Conservation (phyloP, 2,329 filamentous ascomycete species). For the Pseudodiploospora longispora region DNA sequence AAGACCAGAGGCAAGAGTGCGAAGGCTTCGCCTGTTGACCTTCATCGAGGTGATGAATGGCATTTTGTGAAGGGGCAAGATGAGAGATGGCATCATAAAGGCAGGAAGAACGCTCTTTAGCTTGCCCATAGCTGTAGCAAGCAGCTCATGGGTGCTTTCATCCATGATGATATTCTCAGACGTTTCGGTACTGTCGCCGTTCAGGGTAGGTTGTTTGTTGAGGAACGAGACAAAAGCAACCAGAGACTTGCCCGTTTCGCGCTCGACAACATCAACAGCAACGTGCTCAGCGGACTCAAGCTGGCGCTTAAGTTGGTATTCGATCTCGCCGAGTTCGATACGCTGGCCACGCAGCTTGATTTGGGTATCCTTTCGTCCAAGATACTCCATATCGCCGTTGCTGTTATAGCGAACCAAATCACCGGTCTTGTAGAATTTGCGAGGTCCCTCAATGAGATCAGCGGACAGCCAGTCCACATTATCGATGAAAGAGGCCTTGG, state of each 20-base stretch:
- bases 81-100: conserved; percentile 12
- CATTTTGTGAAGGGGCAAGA: conserved; percentile 8
- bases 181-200: not conserved
- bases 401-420: conserved; percentile 9
- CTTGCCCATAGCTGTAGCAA: not conserved
- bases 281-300: not conserved
- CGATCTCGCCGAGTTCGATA: conserved; percentile 15
- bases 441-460: not conserved
- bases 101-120: conserved; percentile 1
- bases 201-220: too few species aligned
- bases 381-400: conserved; percentile 10
- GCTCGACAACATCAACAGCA: not conserved
- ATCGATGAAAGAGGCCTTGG: not conserved
- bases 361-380: conserved; percentile 14
- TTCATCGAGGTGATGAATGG: conserved; percentile 7
- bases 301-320: conserved; percentile 2
- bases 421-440: conserved; percentile 11
- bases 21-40: conserved; percentile 1
- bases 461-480: not conserved
- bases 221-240: not conserved
- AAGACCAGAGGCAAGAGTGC: not conserved
- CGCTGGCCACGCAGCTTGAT: conserved; percentile 18
- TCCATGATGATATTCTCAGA: not conserved
- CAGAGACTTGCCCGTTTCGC: not conserved
- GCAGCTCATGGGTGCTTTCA: not conserved